Base-by-base conservation (phyloP, 139 green algal genomes). In the Ettlia oleoabundans region DNA sequence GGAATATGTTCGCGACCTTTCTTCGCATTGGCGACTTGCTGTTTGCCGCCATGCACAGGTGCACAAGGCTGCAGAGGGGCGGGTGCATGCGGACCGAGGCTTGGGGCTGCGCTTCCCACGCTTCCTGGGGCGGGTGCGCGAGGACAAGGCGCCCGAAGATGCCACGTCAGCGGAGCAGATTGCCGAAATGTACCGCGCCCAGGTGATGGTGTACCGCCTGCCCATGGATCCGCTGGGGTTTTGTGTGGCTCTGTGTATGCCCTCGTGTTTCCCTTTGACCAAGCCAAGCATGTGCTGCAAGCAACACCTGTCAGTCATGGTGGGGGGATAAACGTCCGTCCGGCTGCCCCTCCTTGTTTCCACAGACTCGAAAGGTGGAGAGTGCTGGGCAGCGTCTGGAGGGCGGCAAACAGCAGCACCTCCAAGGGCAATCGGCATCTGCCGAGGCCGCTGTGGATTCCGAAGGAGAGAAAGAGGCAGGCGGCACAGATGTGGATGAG, bases 141-240 rank as follows among this genome's bases (percentile, higher is more conserved):
- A 98, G 7, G 96, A 99, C 88, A 99, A 98, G 89, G 71, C 52
- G 5, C 86, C 92, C 0, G 96, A 98, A 83, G 88, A 97, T 71
- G 93, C 96, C 1, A 99, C 95, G 1, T 92, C 78, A 1, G 89
- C 95, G 1, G 87, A 92, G 62, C 92, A 97, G 86, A 84, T 96
- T 7, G 73, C 73, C 5, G 33, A 68, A 10, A 68, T 80, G 73
- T 80, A 55, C 35, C 51, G 52, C 13, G 35, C 53, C 3, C 73
- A 80, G 73, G 73, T 80, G 73, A 33, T 22, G 10, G 47, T 58
- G 47, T 58, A 15, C 47, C 47, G 47, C 47, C 15, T 58, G 47
- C 47, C n/a, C n/a, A 15, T 58, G 10, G 47, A 58, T 58, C 15
- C 47, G 47, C 47, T 58, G 47, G 13, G 47, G 47, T 24, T 10